Base-by-base conservation (phyloP, 371 early-diverging fungal species). In the Conidiobolus incongruus region DNA sequence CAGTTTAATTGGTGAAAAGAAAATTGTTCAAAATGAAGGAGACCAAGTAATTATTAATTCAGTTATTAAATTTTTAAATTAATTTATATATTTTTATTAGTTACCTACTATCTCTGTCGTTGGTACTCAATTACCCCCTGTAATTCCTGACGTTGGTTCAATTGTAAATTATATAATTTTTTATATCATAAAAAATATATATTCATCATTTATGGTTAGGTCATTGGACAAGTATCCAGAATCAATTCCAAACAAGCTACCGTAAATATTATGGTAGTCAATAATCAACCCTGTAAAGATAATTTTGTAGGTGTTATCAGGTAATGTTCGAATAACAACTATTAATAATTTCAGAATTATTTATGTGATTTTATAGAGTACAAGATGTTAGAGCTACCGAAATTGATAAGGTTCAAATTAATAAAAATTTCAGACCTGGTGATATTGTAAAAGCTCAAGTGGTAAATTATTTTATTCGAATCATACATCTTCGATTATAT, bases 311-410 rank as follows among this genome's bases (percentile, higher is more conserved):
- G 94, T n/a, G 65, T 81, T 35, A 80, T 95, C 33, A 63, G 84
- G 70, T 77, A 58, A 21, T 16, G 5, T 28, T 19, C 19, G 2
- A 15, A 13, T 26, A 10, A 3, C 13, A 11, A 38, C 31, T 33
- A 2, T 28, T 23, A 11, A 15, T 21, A 10, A 30, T 12, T 31
- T 4, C 11, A 13, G 8, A 13, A 26, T 15, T 36, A 33, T 10
- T 35, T 19, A 8, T n/a, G 5, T 7, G 8, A 4, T 12, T 4
- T n/a, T 45, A 3, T 26, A 69, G 82, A 21, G 63, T 67, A 10
- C 91, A 92, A 63, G 93, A 94, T 55, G 82, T 95, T 1, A 61
- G 96, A 12, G 85, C 87, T 21, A 83, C 90, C 0, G 93, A 95
- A 48, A 81, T 77, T 51, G 95, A 94, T 53, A 79, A 81, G 48